These are phyloP conservation scores for Capsicum chinense DNA, from an alignment of 257 asterid species.

Conservation along the genomic window DNA sequence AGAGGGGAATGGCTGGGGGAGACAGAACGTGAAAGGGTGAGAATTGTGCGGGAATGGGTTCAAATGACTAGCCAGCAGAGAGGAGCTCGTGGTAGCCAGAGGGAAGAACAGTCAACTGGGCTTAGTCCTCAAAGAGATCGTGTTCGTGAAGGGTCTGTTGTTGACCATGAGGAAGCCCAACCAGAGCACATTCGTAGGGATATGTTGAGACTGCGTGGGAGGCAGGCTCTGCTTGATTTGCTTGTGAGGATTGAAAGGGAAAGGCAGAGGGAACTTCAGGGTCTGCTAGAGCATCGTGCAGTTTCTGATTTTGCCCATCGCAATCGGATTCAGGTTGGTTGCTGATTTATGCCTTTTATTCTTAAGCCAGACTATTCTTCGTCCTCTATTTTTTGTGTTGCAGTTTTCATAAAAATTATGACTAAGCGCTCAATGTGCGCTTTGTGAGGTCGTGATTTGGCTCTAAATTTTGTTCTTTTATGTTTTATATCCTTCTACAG, in stretches of 20 bases:
- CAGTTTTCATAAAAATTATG: not conserved
- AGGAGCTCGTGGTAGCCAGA: conserved; percentile 59
- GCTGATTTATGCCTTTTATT: conserved; percentile 14
- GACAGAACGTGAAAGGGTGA: conserved; percentile 94
- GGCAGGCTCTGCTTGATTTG: conserved; percentile 87
- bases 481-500: conserved; percentile 49
- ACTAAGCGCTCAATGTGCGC: not conserved
- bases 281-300: conserved; percentile 85
- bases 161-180: conserved; percentile 68
- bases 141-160: conserved; percentile 55
- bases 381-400: not conserved
- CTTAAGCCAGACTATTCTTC: not conserved
- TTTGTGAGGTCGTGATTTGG: not conserved
- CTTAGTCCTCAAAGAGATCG: conserved; percentile 53
- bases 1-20: conserved; percentile 95
- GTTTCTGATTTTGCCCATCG: conserved; percentile 94
- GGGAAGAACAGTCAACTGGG: conserved; percentile 57
- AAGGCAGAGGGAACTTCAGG: conserved; percentile 83
- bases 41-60: conserved; percentile 94
- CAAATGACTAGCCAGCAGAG: conserved; percentile 94
- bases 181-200: conserved; percentile 83
- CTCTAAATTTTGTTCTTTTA: not conserved
- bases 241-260: conserved; percentile 83
- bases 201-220: conserved; percentile 81
- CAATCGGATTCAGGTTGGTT: conserved; percentile 81